Percentiles rank a stretch among this genome's conserved stretches.
phyloP scores from a whole-genome alignment of 202 grass and related monocot genomes.

The Zoysia matrella region DNA sequence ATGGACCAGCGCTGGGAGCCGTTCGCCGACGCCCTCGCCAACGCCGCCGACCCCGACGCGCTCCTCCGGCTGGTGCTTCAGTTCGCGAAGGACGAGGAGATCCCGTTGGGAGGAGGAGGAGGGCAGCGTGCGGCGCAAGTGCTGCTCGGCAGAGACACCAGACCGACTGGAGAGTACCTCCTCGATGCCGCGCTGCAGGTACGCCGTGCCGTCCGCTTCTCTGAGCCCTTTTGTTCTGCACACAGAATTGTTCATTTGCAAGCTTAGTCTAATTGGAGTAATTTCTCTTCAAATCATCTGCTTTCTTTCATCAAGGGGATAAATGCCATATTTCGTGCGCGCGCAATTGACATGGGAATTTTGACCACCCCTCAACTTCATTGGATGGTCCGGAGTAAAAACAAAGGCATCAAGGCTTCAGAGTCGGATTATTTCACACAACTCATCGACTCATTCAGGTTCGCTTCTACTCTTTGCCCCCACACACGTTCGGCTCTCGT shows the following conservation, averaged over 20 bases:
- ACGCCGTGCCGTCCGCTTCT: conserved; percentile 20
- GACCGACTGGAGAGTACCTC: conserved; percentile 79
- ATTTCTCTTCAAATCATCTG: conserved; percentile 4
- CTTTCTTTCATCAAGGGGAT: conserved; percentile 63
- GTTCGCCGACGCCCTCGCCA: conserved; percentile 81
- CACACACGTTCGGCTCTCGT: background rate
- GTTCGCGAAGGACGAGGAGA: conserved; percentile 67
- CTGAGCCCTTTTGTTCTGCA: background rate
- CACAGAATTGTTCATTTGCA: background rate
- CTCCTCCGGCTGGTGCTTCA: conserved; percentile 76
- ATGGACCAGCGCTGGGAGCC: conserved; percentile 84
- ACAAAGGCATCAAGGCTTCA: conserved; percentile 59
- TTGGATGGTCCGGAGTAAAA: conserved; percentile 89
- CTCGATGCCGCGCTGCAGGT: conserved; percentile 73
- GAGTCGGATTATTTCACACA: conserved; percentile 81
- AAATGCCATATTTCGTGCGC: conserved; percentile 66
- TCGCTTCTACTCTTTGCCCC: conserved; percentile 9
- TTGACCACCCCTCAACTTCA: conserved; percentile 90
- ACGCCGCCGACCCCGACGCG: conserved; percentile 56
- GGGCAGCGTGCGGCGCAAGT: conserved; percentile 54
- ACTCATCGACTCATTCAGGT: conserved; percentile 79
- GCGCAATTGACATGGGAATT: conserved; percentile 76
- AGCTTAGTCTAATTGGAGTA: conserved; percentile 23
- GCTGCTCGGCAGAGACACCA: conserved; percentile 86
- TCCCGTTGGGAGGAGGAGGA: conserved; percentile 53